Conservation (phyloP, 768 basidiomycete genomes). For the Pulveroboletus ravenelii region DNA sequence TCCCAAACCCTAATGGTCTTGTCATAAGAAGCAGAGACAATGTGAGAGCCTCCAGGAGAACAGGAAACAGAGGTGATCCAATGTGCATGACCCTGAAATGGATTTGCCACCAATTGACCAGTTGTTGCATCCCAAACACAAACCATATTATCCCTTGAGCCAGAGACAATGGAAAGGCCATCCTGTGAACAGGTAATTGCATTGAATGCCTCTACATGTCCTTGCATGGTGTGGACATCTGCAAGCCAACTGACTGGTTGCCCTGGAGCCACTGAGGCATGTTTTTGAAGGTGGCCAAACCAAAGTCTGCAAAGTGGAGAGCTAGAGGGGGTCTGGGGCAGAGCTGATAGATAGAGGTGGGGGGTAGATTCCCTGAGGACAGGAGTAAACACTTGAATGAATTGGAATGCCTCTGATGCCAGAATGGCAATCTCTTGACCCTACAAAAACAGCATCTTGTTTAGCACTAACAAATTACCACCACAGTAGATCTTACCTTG, state of each 20-base stretch:
- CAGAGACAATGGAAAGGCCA: neutral
- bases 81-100: neutral
- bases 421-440: too few relatives aligned
- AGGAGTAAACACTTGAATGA: too few relatives aligned
- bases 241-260: neutral
- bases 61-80: neutral
- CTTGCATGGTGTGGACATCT: neutral
- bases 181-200: too few relatives aligned
- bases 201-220: neutral
- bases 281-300: neutral
- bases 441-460: too few relatives aligned
- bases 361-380: too few relatives aligned
- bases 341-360: too few relatives aligned
- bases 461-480: too few relatives aligned
- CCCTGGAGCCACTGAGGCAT: neutral
- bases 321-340: neutral
- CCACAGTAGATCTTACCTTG: neutral
- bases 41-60: neutral
- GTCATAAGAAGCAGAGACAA: slow-evolving; percentile 1
- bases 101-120: neutral
- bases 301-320: neutral
- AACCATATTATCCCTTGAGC: neutral
- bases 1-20: neutral
- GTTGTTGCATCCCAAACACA: neutral
- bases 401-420: too few relatives aligned